Evolutionary conservation across 2,329 filamentous ascomycete species (phyloP), one percentile per base, ranked within the genome.

Genomic region (Apiospora malaysiana): DNA sequence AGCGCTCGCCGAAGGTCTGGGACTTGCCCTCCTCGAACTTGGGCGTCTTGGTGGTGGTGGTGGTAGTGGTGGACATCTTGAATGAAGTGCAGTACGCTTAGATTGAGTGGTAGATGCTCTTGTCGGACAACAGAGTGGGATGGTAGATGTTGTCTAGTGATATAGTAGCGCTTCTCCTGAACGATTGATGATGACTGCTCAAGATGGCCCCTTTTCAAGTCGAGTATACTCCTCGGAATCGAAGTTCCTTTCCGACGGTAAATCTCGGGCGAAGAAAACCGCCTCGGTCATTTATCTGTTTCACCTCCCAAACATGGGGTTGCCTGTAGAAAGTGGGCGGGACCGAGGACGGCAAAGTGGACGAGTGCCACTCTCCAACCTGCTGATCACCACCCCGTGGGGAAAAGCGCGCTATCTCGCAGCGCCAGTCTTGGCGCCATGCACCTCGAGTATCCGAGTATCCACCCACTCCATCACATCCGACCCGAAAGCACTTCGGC

Each of bases 1-100:
- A 75, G 56, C 74, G 70, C 0, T 74, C 63, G 21, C 71, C 73
- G 3, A 74, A 72, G n/a, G 73, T 74, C 51, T 69, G 71, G 18
- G 45, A 16, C 27, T 70, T 63, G 25, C 40, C 25, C 23, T 71
- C 51, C 10, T 68, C 47, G 10, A 69, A 68, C 56, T 63, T 63
- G 21, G 42, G 42, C 42, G 71, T 51, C 12, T 70, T 71, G 21
- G 69, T 71, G 27, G 70, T 75, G 69, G 73, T 76, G 45, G 66
- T 70, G n/a, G 71, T 68, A 40, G 70, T 63, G 16, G 66, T 68
- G 7, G 63, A 45, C 37, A 66, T 65, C 8, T n/a, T 71, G 23
- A 6, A 10, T 27, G 56, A 16, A 66, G 51, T 40, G 51, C 16
- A 27, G 1, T 63, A 12, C 12, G n/a, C 32, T 56, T 23, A 32